Evolutionary conservation across 345 rosid genomes (phyloP).

Genomic region (Eucalyptus melliodora): DNA sequence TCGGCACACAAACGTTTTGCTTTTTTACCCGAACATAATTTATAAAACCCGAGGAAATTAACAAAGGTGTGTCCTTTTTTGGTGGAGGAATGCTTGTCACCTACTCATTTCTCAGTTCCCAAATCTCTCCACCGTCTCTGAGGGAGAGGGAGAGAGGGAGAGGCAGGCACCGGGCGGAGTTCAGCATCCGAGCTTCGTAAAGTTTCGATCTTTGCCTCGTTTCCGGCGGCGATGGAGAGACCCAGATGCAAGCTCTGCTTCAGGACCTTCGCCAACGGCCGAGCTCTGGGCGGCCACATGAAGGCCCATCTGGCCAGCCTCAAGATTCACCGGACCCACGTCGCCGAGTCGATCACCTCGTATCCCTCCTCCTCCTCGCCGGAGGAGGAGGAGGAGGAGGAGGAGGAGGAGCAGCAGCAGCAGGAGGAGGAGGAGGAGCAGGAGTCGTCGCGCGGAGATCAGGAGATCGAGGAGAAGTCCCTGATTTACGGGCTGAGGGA

Average conservation of each 20-base stretch:
- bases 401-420: not conserved
- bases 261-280: constrained; percentile 65
- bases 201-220: not conserved
- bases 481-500: not conserved
- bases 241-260: constrained; percentile 80
- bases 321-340: constrained; percentile 8
- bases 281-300: constrained; percentile 97
- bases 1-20: not conserved
- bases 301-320: constrained; percentile 67
- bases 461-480: not conserved
- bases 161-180: not conserved
- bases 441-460: not conserved
- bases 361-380: constrained; percentile 38
- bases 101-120: constrained; percentile 81
- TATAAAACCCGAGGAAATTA: not conserved
- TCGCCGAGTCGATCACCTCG: constrained; percentile 7
- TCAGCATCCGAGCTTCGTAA: not conserved
- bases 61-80: constrained; percentile 11
- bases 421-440: not conserved
- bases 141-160: constrained; percentile 1
- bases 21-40: not conserved
- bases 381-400: constrained; percentile 9
- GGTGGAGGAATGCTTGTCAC: constrained; percentile 93
- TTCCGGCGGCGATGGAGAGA: constrained; percentile 40
- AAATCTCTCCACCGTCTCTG: constrained; percentile 4